Base-by-base conservation (phyloP, 2,329 filamentous ascomycete species). In the Xylaria sp. region DNA sequence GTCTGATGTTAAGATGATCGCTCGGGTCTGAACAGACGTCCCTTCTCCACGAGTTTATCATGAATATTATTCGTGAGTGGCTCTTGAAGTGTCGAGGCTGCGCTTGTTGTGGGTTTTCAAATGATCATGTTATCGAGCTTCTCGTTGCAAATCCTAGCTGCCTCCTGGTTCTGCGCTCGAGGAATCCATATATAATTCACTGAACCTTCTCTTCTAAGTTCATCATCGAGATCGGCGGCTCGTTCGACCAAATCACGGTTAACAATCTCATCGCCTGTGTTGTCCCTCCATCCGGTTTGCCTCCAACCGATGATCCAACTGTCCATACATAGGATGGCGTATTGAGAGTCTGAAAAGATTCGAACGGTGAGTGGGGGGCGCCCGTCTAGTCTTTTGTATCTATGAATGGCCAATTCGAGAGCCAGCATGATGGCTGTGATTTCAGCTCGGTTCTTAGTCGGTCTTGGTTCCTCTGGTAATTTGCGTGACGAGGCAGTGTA, bases 331-430 rank as follows among this genome's bases (percentile, higher is more conserved):
- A 66, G 66, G 54, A 82, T 58, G 0, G 76, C 80, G 65, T 81
- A 82, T 41, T 60, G 69, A 0, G 80, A 83, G 69, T 82, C 80
- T 5, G 81, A 77, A 39, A 76, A 46, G 41, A 83, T 80, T 1
- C 34, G 77, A 52, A 82, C 73, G 0, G 68, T 3, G 3, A 81
- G 4, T 0, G 15, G 13, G 0, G 78, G 78, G 3, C 32, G 3
- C 0, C 7, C 6, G 12, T 72, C 0, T 1, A 81, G 70, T 2
- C 72, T 41, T 0, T 72, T 0, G 44, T 74, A 74, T 61, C 65
- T 76, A 12, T 77, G 51, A 41, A 88, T 68, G 10, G 85, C 86
- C 63, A 85, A 76, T 15, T 83, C 78, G 39, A 89, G 79, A n/a
- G 81, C 87, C 50, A 88, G 61, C 51, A 88, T 84, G 64, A 81